Conservation (phyloP, 148 eudicot genomes). For the Tetragonia tetragonoides region DNA sequence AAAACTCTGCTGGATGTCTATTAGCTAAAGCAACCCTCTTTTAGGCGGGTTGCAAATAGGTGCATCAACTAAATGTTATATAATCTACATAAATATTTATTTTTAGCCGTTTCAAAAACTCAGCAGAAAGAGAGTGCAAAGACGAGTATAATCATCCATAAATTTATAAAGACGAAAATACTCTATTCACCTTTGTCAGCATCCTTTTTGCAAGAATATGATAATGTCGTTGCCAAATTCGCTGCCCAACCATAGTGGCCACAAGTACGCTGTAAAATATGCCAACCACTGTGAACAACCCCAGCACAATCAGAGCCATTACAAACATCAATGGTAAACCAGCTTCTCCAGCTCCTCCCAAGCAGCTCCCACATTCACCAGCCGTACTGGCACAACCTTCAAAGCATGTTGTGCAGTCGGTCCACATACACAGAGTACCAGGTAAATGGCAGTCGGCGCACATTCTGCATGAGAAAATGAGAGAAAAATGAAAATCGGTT, state of each 20-base stretch:
- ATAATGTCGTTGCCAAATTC: conserved; percentile 97
- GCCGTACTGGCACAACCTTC: conserved; percentile 74
- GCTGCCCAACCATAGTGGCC: conserved; percentile 97
- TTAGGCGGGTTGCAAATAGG: neutral
- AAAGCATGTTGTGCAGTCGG: conserved; percentile 83
- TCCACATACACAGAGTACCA: conserved; percentile 93
- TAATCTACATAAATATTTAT: neutral
- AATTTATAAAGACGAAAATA: neutral
- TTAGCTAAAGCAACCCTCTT: neutral
- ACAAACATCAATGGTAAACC: conserved; percentile 74
- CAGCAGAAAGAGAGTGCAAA: neutral
- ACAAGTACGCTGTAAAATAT: conserved; percentile 92
- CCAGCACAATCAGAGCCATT: conserved; percentile 73
- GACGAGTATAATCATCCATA: neutral
- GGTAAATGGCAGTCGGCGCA: conserved; percentile 89
- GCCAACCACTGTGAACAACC: conserved; percentile 88
- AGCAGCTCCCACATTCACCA: conserved; percentile 87
- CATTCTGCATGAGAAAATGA: conserved; percentile 37
- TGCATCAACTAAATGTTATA: neutral
- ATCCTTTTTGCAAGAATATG: conserved; percentile 96
- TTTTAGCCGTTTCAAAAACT: neutral
- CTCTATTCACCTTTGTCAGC: conserved; percentile 77
- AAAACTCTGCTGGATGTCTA: neutral
- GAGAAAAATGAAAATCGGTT: neutral
- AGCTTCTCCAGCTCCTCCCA: conserved; percentile 97